Conservation (phyloP, 1,139 yeast species). For the Kurtzmaniella quercitrusa region DNA sequence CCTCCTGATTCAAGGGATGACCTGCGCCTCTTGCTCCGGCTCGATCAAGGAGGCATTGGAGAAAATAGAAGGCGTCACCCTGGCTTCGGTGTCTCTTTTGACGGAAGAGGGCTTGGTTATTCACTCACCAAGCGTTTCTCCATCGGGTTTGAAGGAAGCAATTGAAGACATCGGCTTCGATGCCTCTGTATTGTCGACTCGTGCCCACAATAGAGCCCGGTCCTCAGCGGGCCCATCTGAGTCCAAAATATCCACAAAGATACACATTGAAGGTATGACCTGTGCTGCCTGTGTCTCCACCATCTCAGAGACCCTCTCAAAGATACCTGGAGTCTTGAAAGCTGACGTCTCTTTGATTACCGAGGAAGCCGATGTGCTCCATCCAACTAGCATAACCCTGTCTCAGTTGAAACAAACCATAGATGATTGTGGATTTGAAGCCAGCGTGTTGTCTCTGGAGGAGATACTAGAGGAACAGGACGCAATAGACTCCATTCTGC, state of each 20-base stretch:
- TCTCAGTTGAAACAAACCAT: slow-evolving; percentile 30
- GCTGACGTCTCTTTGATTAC: slow-evolving; percentile 33
- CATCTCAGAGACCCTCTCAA: slow-evolving; percentile 21
- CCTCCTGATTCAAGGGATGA: slow-evolving; percentile 66
- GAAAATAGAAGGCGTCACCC: slow-evolving; percentile 40
- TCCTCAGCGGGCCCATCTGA: neutral
- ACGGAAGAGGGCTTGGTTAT: slow-evolving; percentile 67
- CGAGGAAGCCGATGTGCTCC: slow-evolving; percentile 28
- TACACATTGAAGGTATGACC: slow-evolving; percentile 29
- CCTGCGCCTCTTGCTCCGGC: slow-evolving; percentile 78
- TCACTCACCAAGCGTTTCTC: slow-evolving; percentile 32
- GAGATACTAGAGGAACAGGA: slow-evolving; percentile 9
- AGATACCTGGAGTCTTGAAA: slow-evolving; percentile 19
- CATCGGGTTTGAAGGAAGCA: slow-evolving; percentile 27
- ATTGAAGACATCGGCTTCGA: slow-evolving; percentile 39
- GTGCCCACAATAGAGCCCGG: neutral
- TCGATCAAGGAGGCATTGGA: slow-evolving; percentile 56
- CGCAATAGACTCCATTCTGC: slow-evolving; percentile 24
- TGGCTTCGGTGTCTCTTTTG: slow-evolving; percentile 61
- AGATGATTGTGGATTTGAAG: slow-evolving; percentile 78
- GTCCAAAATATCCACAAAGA: neutral
- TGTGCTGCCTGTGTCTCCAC: slow-evolving; percentile 35
- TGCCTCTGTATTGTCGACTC: slow-evolving; percentile 14
- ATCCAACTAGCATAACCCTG: slow-evolving; percentile 2
- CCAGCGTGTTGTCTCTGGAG: slow-evolving; percentile 23